phyloP scores from a whole-genome alignment of 257 asterid species.

The Oldenlandia corymbosa region DNA sequence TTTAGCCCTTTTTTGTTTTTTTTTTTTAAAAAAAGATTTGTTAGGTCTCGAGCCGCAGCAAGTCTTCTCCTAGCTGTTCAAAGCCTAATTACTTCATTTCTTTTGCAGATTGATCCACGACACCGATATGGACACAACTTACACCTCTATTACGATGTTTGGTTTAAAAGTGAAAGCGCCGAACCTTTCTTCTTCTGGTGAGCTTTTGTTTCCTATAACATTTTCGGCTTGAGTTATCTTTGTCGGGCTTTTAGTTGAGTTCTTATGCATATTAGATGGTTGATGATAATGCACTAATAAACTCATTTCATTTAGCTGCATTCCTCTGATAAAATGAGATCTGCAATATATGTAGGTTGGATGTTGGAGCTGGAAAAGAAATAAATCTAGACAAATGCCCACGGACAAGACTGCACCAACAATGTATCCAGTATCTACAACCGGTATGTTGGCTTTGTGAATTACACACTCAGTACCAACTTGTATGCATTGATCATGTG shows the following conservation, averaged over 20 bases:
- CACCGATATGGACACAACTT: conserved; percentile 95
- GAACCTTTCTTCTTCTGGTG: conserved; percentile 98
- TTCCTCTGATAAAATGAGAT: neutral
- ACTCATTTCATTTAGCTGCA: neutral
- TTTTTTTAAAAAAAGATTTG: too few relatives aligned
- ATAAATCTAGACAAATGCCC: conserved; percentile 74
- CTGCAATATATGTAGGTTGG: conserved; percentile 54
- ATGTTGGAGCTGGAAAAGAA: conserved; percentile 93
- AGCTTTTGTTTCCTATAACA: conserved; percentile 14
- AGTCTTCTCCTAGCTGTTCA: neutral
- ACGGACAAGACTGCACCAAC: conserved; percentile 57
- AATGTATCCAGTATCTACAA: conserved; percentile 84
- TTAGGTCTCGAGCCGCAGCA: neutral
- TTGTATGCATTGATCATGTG: neutral
- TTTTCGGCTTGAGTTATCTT: neutral
- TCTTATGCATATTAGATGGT: too few relatives aligned
- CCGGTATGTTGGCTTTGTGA: conserved; percentile 54
- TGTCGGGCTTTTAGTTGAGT: neutral
- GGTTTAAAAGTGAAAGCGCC: conserved; percentile 79
- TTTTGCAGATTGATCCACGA: conserved; percentile 87
- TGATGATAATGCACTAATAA: too few relatives aligned
- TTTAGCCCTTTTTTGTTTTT: neutral
- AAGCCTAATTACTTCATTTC: neutral
- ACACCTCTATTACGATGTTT: conserved; percentile 76
- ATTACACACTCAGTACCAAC: neutral